Evolutionary conservation across 352 stramenopile genomes (phyloP), one percentile per base, ranked within the genome.

Genomic region (Elongisporangium prolatum): DNA sequence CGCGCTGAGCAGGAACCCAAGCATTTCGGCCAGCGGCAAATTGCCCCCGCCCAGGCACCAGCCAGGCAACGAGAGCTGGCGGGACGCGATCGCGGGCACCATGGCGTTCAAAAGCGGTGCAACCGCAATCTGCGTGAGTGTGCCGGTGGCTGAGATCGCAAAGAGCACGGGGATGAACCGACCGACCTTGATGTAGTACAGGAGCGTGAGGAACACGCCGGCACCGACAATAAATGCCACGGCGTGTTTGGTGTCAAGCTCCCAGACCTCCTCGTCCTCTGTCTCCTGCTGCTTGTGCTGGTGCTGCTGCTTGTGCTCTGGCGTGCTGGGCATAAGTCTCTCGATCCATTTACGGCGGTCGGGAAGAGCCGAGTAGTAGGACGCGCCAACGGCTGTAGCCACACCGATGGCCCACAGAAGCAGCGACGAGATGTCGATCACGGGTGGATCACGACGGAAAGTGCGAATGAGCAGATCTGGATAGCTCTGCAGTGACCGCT

Each of bases 151-250:
- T 5, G 80, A 89, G 16, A 91, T 21, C 9, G 71, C 68, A 51
- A 90, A 93, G n/a, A 93, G 67, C 24, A 93, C 72, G 3, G 83
- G 82, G 49, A 93, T 76, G 2, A 79, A 50, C 17, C 69, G 63
- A 13, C 67, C 69, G 49, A 88, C 63, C 40, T 89, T 88, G 20
- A 91, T 66, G 50, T 80, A 93, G 63, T 88, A 93, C 6, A 91
- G 79, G 1, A 91, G 24, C 14, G 75, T 86, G 52, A 93, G 67
- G 56, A 89, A 86, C 4, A 77, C 52, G 0, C 74, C 81, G 7
- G 80, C 80, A 24, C 73, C 67, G 24, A 72, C 54, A 28, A 93
- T 89, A 55, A 93, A 93, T 5, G 62, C 71, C 6, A 93, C 64
- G 0, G 83, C 83, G 34, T 87, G 75, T 57, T 66, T 65, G 18